These are phyloP conservation scores for Acacia melanoxylon DNA, from an alignment of 306 rosid species.

Conservation along the genomic window DNA sequence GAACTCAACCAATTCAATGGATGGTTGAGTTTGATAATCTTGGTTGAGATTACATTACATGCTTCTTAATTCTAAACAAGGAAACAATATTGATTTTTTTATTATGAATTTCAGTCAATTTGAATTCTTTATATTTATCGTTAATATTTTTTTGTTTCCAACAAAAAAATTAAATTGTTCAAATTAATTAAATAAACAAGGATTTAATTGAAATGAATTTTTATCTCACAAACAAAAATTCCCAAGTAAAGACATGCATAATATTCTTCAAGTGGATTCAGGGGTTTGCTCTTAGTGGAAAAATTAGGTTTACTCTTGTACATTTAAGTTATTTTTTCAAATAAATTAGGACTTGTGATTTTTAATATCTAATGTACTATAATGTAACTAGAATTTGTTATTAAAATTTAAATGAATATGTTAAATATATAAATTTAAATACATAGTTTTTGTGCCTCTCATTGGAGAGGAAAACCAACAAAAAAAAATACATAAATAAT, in stretches of 20 bases:
- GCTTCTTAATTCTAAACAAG: background rate
- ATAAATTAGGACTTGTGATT: background rate
- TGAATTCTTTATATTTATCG: too few species aligned
- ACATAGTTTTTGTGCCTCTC: background rate
- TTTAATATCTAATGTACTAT: too few species aligned
- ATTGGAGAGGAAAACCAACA: background rate
- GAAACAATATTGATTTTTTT: background rate
- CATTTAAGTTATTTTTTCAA: background rate
- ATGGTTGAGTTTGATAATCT: accelerated
- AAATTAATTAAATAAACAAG: background rate
- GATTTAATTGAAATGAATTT: background rate
- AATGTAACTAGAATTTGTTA: background rate
- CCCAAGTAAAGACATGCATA: background rate
- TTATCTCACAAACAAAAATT: background rate
- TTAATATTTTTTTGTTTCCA: too few species aligned
- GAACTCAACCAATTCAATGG: too few species aligned
- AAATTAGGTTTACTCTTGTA: background rate
- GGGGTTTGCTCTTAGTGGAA: background rate
- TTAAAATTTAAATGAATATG: too few species aligned
- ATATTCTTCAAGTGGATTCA: background rate
- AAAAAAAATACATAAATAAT: constrained; percentile 5
- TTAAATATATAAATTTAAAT: background rate
- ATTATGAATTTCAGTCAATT: too few species aligned
- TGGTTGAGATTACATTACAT: background rate
- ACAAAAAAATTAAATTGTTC: too few species aligned